Evolutionary conservation across 371 early-diverging fungal genomes (phyloP), one percentile per base, ranked within the genome.

Genomic region (Funneliformis caledonium): DNA sequence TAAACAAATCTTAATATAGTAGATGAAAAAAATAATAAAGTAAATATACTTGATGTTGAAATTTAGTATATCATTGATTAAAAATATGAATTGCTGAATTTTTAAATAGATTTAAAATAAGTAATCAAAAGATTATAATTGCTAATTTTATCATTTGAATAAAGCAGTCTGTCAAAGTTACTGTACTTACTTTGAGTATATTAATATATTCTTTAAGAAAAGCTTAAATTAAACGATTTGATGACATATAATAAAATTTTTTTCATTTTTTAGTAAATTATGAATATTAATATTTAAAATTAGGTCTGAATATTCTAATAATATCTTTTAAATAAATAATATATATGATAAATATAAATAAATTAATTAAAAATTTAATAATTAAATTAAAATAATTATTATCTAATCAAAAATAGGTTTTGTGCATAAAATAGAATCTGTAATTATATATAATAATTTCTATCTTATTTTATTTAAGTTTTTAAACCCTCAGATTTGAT

Each of bases 141-240:
- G 48, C 47, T n/a, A 70, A 48, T 47, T 26, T 43, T 5, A 69
- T 70, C 22, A 70, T 45, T 45, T 70, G 70, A 22, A 70, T 69
- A 45, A 70, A 70, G 22, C 8, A 19, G 47, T 70, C 70, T 16
- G 70, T 22, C 2, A 69, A 22, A 31, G 48, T 45, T 69, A 47
- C 12, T 45, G 16, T 12, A 12, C n/a, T 14, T 7, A 42, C 45
- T 69, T 69, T 19, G n/a, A 70, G 22, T 7, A 45, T 11, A n/a
- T 19, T 70, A 2, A 70, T 70, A n/a, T 1, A 47, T 19, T 70
- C 48, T 70, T 70, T 70, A 70, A 70, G 10, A 47, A 22, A 22
- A 60, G 60, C 60, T 14, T 14, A 60, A 60, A 60, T 5, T 60
- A 14, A 60, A 2, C 14, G 60, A 60, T 60, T 14, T 60, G n/a